Conservation (phyloP, 768 basidiomycete genomes). For the Lentinula lateritia region DNA sequence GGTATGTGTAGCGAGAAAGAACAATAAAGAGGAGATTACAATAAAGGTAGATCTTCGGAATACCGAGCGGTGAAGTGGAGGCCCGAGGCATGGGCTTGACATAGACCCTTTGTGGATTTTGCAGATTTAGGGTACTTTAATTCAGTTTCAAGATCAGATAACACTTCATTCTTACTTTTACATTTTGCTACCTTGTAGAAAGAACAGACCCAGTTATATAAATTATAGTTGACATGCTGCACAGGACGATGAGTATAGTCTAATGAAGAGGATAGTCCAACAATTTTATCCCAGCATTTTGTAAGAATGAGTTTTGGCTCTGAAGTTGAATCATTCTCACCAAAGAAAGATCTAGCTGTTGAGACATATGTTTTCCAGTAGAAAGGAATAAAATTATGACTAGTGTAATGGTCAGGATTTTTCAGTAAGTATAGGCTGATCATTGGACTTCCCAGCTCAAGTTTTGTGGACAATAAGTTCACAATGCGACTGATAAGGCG, state of each 20-base stretch:
- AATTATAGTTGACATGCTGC: constrained; percentile 14
- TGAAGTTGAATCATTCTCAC: constrained; percentile 9
- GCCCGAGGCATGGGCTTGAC: too few relatives aligned
- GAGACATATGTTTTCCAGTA: constrained; percentile 27
- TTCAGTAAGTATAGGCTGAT: constrained; percentile 26
- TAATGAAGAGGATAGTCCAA: constrained; percentile 15
- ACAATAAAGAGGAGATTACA: too few relatives aligned
- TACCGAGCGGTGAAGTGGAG: too few relatives aligned
- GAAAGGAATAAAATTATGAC: constrained; percentile 25
- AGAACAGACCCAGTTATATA: constrained; percentile 6
- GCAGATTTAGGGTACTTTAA: constrained; percentile 5
- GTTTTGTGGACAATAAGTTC: constrained; percentile 26
- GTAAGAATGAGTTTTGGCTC: constrained; percentile 17
- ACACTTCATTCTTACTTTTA: not conserved
- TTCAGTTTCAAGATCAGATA: not conserved
- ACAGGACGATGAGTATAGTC: constrained; percentile 19
- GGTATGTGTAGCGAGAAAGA: too few relatives aligned
- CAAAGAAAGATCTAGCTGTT: constrained; percentile 13
- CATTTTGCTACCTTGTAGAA: not conserved
- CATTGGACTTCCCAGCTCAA: constrained; percentile 33
- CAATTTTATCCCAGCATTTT: constrained; percentile 10
- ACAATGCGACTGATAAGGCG: constrained; percentile 29
- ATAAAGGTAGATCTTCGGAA: too few relatives aligned
- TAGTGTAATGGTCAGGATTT: constrained; percentile 34
- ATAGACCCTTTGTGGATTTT: not conserved